Evolutionary conservation across 2,329 filamentous ascomycete species (phyloP), one percentile per base, ranked within the genome.

Genomic region (Pseudocercospora vitis): DNA sequence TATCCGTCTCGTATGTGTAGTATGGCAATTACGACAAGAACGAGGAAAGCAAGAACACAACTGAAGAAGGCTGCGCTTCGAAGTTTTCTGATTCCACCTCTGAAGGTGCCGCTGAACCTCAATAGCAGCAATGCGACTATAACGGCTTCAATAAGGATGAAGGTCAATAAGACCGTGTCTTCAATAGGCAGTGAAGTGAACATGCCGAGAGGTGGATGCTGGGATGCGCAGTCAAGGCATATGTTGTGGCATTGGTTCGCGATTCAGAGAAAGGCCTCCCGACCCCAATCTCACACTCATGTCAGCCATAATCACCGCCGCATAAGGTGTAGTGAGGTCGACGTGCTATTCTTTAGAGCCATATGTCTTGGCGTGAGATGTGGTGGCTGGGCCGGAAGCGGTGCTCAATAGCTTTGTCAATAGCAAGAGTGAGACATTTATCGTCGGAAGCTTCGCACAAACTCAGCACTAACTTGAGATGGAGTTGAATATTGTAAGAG

Each of bases 321-420:
- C 50, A 32, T 28, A 26, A 50, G 51, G 47, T 52, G 56, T 53
- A 45, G 57, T 53, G 44, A 29, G 24, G 28, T 33, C 14, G 29
- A 29, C 51, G 12, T 52, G 26, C 29, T 48, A 39, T 52, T 56
- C 60, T 63, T 60, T 60, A 52, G 57, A 35, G 24, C 49, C 46
- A 48, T 26, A 45, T 37, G 49, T 56, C 52, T 58, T 52, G 55
- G 53, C 48, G 40, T 37, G 40, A 37, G 21, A 45, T 55, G 47
- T 55, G 55, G 31, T 53, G 53, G 52, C 45, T 45, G 44, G 23
- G 23, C 58, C 57, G 62, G 31, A 60, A 65, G 57, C 53, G 63
- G 62, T 60, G 53, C 57, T 66, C 63, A 67, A 67, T 67, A 65
- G 52, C 58, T 55, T 58, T 52, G 50, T 58, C 61, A 63, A 63